Evolutionary conservation across 2,329 filamentous ascomycete genomes (phyloP).

Genomic region (Nannizzia gypsea): DNA sequence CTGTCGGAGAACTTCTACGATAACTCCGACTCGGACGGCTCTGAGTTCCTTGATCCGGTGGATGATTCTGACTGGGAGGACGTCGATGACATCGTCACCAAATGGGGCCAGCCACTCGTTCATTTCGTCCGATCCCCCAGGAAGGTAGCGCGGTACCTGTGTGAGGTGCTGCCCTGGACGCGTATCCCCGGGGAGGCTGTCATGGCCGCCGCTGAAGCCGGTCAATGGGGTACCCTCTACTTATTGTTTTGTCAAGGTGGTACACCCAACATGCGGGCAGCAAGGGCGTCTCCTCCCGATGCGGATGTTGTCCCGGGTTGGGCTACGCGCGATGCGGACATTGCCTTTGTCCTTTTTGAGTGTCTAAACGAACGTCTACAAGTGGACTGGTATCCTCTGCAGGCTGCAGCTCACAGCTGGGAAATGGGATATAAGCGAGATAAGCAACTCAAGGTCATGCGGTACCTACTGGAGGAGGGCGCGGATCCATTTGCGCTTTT

Average conservation of each 20-base stretch:
- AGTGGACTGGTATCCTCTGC: conserved; percentile 6
- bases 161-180: background rate
- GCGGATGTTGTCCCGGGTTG: conserved; percentile 6
- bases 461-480: conserved; percentile 7
- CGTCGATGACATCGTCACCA: conserved; percentile 1
- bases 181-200: conserved; percentile 8
- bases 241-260: background rate
- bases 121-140: background rate
- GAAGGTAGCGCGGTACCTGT: background rate
- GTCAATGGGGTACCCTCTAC: conserved; percentile 1
- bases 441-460: conserved; percentile 6
- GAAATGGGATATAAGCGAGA: conserved; percentile 1
- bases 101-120: conserved; percentile 7
- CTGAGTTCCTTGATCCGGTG: background rate
- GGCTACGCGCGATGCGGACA: conserved; percentile 8
- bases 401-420: conserved; percentile 5
- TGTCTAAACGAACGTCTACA: background rate
- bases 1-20: background rate
- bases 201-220: conserved; percentile 7
- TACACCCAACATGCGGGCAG: conserved; percentile 8
- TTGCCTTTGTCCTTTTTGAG: background rate
- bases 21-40: background rate
- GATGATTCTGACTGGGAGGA: background rate
- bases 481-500: conserved; percentile 9
- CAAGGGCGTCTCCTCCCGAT: conserved; percentile 6